Percentiles rank a stretch among this genome's conserved stretches.
These are phyloP conservation scores for Entomortierella beljakovae DNA, from an alignment of 192 early-diverging fungal genomes.

Conservation along the genomic window DNA sequence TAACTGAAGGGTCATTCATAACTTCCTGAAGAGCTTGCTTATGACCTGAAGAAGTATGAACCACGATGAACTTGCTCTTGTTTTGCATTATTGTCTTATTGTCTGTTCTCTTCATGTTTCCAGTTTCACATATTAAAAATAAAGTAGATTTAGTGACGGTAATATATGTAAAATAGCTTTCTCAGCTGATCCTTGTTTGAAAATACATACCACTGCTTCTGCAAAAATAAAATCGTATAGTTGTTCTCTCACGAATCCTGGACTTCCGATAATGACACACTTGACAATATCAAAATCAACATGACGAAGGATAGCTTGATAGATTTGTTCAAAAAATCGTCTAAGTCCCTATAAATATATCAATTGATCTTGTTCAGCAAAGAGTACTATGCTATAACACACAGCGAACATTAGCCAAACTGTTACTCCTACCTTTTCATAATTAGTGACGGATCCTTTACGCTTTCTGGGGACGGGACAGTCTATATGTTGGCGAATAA, in stretches of 20 bases:
- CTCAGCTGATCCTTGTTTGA: no score
- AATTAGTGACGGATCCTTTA: slow-evolving; percentile 87
- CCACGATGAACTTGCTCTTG: slow-evolving; percentile 85
- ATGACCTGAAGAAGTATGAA: slow-evolving; percentile 96
- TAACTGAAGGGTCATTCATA: slow-evolving; percentile 86
- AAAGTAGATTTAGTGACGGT: no score
- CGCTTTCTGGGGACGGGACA: slow-evolving; percentile 92
- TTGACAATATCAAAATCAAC: slow-evolving; percentile 95
- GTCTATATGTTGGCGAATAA: slow-evolving; percentile 94
- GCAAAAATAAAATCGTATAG: slow-evolving; percentile 89
- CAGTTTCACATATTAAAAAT: not conserved
- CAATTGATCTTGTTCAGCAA: no score
- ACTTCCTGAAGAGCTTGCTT: slow-evolving; percentile 97
- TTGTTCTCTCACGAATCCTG: slow-evolving; percentile 95
- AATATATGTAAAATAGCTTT: no score
- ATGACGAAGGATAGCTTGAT: slow-evolving; percentile 87
- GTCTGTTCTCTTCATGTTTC: slow-evolving; percentile 69
- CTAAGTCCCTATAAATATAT: slow-evolving; percentile 62
- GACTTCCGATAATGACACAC: slow-evolving; percentile 95
- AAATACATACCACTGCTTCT: slow-evolving; percentile 73
- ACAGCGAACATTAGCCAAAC: not conserved
- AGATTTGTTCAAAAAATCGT: slow-evolving; percentile 93
- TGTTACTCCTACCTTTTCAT: slow-evolving; percentile 79
- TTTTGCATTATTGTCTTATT: slow-evolving; percentile 88
- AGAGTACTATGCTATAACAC: no score